Conservation (phyloP, 2,329 filamentous ascomycete species). For the Ophiostoma piceae region DNA sequence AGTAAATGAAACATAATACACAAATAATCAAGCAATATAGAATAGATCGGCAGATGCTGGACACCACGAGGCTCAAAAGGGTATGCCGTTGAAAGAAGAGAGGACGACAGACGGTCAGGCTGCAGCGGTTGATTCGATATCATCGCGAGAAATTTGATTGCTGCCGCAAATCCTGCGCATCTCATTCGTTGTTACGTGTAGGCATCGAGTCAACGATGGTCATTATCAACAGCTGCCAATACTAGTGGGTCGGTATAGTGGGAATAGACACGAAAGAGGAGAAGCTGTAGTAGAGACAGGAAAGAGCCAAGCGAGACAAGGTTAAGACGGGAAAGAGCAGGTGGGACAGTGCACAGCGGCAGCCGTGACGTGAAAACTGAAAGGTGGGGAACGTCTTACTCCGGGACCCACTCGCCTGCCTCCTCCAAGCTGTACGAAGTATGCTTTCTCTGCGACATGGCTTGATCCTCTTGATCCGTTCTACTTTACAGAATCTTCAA, state of each 20-base stretch:
- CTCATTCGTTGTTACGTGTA: constrained; percentile 8
- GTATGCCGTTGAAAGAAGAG: background rate
- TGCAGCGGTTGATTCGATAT: background rate
- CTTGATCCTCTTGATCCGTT: background rate
- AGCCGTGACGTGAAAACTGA: background rate
- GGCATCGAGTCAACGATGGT: background rate
- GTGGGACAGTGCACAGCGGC: background rate
- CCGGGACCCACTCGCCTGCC: background rate
- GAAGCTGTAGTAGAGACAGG: background rate
- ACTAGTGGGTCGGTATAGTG: background rate
- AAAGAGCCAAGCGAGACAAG: background rate
- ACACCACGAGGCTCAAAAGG: background rate
- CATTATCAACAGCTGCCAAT: background rate
- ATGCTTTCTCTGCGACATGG: background rate
- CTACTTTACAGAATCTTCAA: background rate
- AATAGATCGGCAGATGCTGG: background rate
- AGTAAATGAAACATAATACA: background rate
- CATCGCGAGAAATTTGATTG: background rate
- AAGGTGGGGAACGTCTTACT: constrained; percentile 2
- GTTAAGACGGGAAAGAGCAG: background rate
- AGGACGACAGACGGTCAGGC: background rate
- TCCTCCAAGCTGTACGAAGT: background rate
- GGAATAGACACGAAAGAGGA: background rate
- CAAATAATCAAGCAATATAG: background rate
- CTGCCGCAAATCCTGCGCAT: background rate